phyloP scores from a whole-genome alignment of 352 stramenopile species.

The Phytophthora cactorum region DNA sequence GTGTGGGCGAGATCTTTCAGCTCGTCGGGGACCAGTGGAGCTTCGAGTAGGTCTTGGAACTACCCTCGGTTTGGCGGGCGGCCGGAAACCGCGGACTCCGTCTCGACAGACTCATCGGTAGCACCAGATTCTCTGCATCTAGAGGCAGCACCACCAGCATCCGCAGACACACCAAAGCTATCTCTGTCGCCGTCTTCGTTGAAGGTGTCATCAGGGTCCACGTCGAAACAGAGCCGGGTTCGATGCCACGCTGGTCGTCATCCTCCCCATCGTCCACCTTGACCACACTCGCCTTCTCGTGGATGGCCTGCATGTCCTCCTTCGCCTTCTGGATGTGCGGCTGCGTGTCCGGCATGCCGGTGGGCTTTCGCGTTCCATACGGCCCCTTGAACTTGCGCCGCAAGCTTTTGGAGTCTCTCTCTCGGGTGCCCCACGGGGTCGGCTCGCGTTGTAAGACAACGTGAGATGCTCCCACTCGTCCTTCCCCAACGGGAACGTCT shows the following conservation, averaged over 20 bases:
- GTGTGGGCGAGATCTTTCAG: neutral
- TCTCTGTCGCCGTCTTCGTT: neutral
- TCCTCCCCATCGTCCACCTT: neutral
- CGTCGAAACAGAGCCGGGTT: neutral
- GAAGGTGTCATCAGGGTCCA: neutral
- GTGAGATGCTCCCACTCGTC: conserved; percentile 8
- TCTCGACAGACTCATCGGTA: neutral
- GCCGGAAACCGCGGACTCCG: neutral
- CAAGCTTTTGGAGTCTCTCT: conserved; percentile 4
- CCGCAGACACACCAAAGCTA: neutral
- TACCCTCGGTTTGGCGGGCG: neutral
- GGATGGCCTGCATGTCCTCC: conserved; percentile 1
- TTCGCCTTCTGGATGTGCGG: too few species aligned
- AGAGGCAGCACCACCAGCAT: neutral
- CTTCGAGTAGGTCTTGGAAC: neutral
- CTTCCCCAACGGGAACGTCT: neutral
- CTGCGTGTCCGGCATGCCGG: conserved; percentile 1
- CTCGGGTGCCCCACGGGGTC: neutral
- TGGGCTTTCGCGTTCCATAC: conserved; percentile 2
- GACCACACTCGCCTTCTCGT: conserved; percentile 6
- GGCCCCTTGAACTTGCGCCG: conserved; percentile 11
- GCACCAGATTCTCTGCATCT: neutral
- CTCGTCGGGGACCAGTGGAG: neutral
- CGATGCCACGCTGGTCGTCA: neutral
- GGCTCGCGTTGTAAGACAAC: neutral